A percentile compares a stretch with the other conserved stretches of the same genome.
phyloP scores from a whole-genome alignment of 1,284 basidiomycete genomes.

The Cutaneotrichosporon cavernicola region DNA sequence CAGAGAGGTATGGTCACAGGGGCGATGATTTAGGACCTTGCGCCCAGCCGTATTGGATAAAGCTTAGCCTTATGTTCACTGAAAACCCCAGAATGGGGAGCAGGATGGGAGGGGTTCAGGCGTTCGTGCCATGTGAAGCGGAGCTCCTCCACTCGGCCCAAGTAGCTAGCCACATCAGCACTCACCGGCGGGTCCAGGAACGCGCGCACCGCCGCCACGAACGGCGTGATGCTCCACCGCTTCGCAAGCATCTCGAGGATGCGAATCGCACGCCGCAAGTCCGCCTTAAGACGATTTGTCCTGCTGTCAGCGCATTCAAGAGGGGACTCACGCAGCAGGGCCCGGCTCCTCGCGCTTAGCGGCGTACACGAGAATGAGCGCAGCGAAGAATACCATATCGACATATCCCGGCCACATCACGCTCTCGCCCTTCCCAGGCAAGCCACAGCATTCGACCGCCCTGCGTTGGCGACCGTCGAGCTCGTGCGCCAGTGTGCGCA shows the following conservation, averaged over 20 bases:
- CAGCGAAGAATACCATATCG: constrained; percentile 33
- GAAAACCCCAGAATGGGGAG: too few species aligned
- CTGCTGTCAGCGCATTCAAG: not conserved
- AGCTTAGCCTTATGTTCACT: too few species aligned
- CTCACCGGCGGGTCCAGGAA: constrained; percentile 9
- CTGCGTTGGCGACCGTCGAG: constrained; percentile 3
- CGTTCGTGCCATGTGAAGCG: too few species aligned
- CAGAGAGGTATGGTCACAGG: not conserved
- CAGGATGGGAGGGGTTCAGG: too few species aligned
- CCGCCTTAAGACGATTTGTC: constrained; percentile 3
- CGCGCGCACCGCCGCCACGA: constrained; percentile 18
- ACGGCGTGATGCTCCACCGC: constrained; percentile 20
- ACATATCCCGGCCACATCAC: constrained; percentile 33
- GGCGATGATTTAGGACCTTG: too few species aligned
- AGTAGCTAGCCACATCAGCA: not conserved
- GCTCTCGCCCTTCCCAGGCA: not conserved
- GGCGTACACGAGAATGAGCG: constrained; percentile 30
- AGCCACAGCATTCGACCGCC: not conserved
- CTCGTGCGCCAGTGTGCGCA: constrained; percentile 14
- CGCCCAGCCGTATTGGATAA: too few species aligned
- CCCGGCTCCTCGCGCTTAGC: constrained; percentile 15
- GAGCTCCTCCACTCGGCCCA: too few species aligned
- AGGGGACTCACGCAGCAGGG: not conserved
- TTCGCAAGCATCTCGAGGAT: constrained; percentile 10
- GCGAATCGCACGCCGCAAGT: constrained; percentile 10